A percentile compares a stretch with the other conserved stretches of the same genome.
phyloP scores from a whole-genome alignment of 73 alveolate species.

The Effrenium voratum region DNA sequence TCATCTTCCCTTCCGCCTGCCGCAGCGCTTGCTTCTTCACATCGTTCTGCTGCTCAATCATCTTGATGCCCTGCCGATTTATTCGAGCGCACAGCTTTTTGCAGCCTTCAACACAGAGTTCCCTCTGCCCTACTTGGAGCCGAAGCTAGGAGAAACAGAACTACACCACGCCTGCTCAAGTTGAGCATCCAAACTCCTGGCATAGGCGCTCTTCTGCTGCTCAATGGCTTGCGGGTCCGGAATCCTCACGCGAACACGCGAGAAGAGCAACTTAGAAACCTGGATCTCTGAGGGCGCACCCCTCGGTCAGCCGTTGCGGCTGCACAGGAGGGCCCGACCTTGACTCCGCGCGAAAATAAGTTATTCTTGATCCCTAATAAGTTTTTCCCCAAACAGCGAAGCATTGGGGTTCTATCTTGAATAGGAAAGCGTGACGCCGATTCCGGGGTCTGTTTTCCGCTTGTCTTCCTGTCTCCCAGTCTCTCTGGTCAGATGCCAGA shows the following conservation, averaged over 20 bases:
- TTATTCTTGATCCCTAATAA: too few relatives aligned
- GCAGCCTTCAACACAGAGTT: not conserved
- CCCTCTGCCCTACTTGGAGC: not conserved
- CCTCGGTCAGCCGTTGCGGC: slow-evolving; percentile 80
- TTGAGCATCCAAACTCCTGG: slow-evolving; percentile 71
- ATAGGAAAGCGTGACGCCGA: too few relatives aligned
- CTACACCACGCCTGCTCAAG: slow-evolving; percentile 30
- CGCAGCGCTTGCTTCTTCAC: slow-evolving; percentile 48
- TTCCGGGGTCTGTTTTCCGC: too few relatives aligned
- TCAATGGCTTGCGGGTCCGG: slow-evolving; percentile 76
- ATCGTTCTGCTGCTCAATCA: slow-evolving; percentile 69
- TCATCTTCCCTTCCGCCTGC: slow-evolving; percentile 66
- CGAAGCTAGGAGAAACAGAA: not conserved
- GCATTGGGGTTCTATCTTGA: too few relatives aligned
- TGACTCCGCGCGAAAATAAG: not conserved
- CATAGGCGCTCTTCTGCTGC: slow-evolving; percentile 74
- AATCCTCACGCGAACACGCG: slow-evolving; percentile 4
- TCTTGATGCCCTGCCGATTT: slow-evolving; percentile 59
- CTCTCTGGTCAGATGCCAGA: too few relatives aligned
- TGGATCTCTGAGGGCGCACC: slow-evolving; percentile 11
- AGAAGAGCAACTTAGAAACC: not conserved
- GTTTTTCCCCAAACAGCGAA: too few relatives aligned
- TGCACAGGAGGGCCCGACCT: slow-evolving; percentile 91
- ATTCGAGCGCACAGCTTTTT: too few relatives aligned
- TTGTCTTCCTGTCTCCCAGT: too few relatives aligned